Conservation (phyloP, 768 basidiomycete genomes). For the Lactarius indigo region DNA sequence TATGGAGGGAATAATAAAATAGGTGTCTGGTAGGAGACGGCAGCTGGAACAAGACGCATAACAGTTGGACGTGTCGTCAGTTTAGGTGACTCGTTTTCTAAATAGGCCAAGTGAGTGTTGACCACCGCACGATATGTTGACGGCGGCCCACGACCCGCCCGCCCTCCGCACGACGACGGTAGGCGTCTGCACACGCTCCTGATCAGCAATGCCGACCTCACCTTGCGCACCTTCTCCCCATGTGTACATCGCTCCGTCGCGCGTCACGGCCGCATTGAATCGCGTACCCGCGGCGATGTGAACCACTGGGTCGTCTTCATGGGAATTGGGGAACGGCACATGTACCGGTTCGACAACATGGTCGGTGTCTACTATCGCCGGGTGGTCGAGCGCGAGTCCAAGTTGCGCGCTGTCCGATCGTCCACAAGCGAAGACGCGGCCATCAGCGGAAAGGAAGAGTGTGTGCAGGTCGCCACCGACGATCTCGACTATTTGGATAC, state of each 20-base stretch:
- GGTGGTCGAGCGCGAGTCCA: conserved; percentile 70
- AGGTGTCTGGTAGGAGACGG: conserved; percentile 1
- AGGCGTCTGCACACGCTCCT: conserved; percentile 60
- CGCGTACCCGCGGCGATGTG: conserved; percentile 66
- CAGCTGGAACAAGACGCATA: neutral
- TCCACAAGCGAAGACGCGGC: conserved; percentile 84
- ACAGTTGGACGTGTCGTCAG: neutral
- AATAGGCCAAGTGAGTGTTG: conserved; percentile 61
- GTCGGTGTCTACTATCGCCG: conserved; percentile 53
- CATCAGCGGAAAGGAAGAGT: conserved; percentile 79
- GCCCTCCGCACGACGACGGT: conserved; percentile 65
- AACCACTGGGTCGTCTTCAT: conserved; percentile 54
- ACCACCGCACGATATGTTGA: conserved; percentile 68
- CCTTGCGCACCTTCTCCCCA: conserved; percentile 82
- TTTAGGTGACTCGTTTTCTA: conserved; percentile 21
- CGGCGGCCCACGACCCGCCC: conserved; percentile 66
- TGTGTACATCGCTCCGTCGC: conserved; percentile 62
- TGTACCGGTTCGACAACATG: conserved; percentile 64
- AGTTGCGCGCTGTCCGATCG: conserved; percentile 82
- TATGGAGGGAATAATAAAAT: conserved; percentile 20
- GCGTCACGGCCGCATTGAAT: conserved; percentile 68
- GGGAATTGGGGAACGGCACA: conserved; percentile 55
- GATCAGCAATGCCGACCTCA: conserved; percentile 57
- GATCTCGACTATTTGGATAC: conserved; percentile 61
- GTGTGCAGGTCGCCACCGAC: conserved; percentile 86